Evolutionary conservation across 495 filamentous ascomycete genomes (phyloP), one percentile per base, ranked within the genome.

Genomic region (Lophiotrema nucula): DNA sequence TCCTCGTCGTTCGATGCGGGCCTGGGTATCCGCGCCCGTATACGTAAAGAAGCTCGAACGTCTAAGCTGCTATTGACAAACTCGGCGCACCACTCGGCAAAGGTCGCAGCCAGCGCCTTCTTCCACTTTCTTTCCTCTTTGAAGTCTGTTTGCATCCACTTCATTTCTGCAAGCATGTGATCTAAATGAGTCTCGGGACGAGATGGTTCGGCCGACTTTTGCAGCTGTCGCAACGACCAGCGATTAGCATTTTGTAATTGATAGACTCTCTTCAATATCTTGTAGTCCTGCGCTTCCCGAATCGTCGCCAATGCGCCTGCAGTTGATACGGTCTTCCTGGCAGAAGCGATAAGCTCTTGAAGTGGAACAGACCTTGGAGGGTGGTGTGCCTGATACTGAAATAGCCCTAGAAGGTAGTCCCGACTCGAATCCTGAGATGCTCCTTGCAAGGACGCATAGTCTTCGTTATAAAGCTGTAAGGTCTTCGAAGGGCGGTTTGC

Each of bases 101-200:
- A 77, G 47, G 84, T 86, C 48, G 82, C 83, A 2, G 91, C 90
- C 37, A 86, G 81, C 45, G 88, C 83, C 57, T 85, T 83, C 70
- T 97, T 97, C 90, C 89, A 96, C 69, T 95, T 95, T 24, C 89
- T 75, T 70, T 98, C 93, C 73, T 96, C 89, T 26, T 87, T 79
- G 65, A 97, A 97, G 74, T 98, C 93, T 1, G 89, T 96, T 33
- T 89, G 82, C 84, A 98, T 89, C 95, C 93, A 97, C 71, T 90
- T 95, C 82, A 92, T 88, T 72, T 98, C 89, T 60, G 89, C 80
- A 8, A 97, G 73, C 37, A 97, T 70, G 39, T 93, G 79, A 74
- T 98, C 93, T 81, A 83, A 85, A 69, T 97, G 92, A 4, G 83
- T 81, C 1, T 80, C 76, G 12, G 85, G 84, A 33, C 90, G 81